Conservation (phyloP, 2,329 filamentous ascomycete species). For the Exophiala calicioides region DNA sequence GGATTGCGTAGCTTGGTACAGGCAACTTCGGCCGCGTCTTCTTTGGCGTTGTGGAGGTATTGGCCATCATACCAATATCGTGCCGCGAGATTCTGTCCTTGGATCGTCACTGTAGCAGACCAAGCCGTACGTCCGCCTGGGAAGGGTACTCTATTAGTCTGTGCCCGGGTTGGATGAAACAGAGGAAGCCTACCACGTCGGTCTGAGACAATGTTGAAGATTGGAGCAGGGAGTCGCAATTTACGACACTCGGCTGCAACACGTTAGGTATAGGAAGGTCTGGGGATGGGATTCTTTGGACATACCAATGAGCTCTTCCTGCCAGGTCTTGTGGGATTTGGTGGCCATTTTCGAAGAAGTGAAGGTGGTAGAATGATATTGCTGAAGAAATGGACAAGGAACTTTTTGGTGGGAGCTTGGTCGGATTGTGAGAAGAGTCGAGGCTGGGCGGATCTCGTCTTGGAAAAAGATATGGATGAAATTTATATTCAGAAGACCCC, state of each 20-base stretch:
- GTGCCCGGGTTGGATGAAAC: slow-evolving; percentile 23
- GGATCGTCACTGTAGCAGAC: slow-evolving; percentile 77
- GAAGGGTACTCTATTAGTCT: slow-evolving; percentile 22
- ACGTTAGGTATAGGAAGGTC: too few species aligned
- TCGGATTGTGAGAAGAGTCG: background rate
- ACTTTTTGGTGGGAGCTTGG: background rate
- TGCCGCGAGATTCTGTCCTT: slow-evolving; percentile 65
- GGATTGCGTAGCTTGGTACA: slow-evolving; percentile 37
- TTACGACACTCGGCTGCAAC: slow-evolving; percentile 29
- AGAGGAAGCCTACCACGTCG: slow-evolving; percentile 51
- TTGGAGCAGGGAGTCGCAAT: slow-evolving; percentile 45
- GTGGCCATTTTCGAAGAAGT: slow-evolving; percentile 30
- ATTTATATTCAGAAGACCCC: slow-evolving; percentile 18
- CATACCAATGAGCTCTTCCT: slow-evolving; percentile 59
- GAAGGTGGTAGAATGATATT: too few species aligned
- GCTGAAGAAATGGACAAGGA: background rate
- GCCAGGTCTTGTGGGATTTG: slow-evolving; percentile 43
- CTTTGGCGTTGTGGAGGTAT: slow-evolving; percentile 81
- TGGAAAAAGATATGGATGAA: slow-evolving; percentile 2
- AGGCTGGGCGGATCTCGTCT: slow-evolving; percentile 3
- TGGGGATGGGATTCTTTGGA: slow-evolving; percentile 17
- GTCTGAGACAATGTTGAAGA: slow-evolving; percentile 73
- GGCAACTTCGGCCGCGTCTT: slow-evolving; percentile 87
- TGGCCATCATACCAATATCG: slow-evolving; percentile 91
- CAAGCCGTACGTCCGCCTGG: slow-evolving; percentile 86